Percentiles rank a stretch among this genome's conserved stretches.
Evolutionary conservation across 1,284 basidiomycete genomes (phyloP).

Genomic region (Tilletiaria anomala): DNA sequence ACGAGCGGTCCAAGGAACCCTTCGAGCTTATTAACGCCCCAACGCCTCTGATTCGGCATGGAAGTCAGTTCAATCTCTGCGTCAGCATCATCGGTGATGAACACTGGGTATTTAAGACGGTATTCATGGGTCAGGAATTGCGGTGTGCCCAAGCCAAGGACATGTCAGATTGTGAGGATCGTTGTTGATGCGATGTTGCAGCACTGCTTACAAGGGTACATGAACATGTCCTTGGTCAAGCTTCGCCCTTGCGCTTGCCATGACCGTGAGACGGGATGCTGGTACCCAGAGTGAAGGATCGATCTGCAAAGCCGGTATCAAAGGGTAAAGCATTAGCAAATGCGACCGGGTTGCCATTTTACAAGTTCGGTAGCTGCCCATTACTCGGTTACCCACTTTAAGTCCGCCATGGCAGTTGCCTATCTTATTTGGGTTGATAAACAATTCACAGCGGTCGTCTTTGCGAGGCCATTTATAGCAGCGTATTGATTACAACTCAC

Average conservation of each 20-base stretch:
- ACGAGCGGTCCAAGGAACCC: conserved; percentile 74
- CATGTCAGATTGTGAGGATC: neutral
- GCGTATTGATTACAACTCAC: no score
- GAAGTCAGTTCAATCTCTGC: conserved; percentile 14
- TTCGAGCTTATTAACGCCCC: conserved; percentile 87
- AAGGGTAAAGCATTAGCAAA: no score
- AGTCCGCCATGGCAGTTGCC: no score
- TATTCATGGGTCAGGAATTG: neutral
- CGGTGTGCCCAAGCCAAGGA: neutral
- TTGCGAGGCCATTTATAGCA: no score
- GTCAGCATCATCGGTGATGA: conserved; percentile 32
- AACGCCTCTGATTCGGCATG: conserved; percentile 43
- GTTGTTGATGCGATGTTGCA: neutral
- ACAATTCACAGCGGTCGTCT: no score
- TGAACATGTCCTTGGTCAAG: conserved; percentile 32
- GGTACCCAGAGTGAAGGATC: conserved; percentile 29
- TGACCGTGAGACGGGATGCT: conserved; percentile 23
- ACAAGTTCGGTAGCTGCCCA: no score
- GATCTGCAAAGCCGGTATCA: no score
- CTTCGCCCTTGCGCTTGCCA: conserved; percentile 22
- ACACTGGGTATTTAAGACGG: conserved; percentile 10
- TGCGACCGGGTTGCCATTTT: no score
- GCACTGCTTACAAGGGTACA: conserved; percentile 25
- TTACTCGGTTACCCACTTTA: no score
- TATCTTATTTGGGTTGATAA: no score